Conservation (phyloP, 1,284 basidiomycete genomes). For the Chalciporus sp. region DNA sequence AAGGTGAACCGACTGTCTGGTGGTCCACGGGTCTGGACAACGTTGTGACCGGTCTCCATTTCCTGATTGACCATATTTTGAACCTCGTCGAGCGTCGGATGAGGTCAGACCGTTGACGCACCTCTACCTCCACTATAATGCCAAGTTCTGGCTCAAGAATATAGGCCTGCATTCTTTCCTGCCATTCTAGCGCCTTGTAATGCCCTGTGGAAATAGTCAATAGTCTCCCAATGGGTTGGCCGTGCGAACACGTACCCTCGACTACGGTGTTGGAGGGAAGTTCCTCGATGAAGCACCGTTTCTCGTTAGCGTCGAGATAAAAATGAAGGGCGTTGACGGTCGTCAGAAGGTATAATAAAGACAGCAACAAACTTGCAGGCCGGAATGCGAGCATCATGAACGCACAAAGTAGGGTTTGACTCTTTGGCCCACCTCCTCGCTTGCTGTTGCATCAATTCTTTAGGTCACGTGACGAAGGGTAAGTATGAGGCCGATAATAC, state of each 20-base stretch:
- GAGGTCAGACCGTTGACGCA: constrained; percentile 36
- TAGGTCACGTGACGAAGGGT: neutral
- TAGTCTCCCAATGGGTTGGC: neutral
- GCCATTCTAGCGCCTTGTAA: constrained; percentile 92
- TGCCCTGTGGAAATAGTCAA: constrained; percentile 62
- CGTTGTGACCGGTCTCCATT: constrained; percentile 70
- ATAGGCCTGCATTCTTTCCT: constrained; percentile 73
- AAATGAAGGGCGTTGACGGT: constrained; percentile 65
- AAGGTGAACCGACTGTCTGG: constrained; percentile 94
- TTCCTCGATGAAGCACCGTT: constrained; percentile 96
- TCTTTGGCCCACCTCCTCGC: no score
- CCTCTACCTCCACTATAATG: constrained; percentile 89
- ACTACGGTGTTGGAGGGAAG: constrained; percentile 96
- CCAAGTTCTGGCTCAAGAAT: constrained; percentile 77
- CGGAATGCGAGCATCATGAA: constrained; percentile 28
- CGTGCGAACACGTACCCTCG: constrained; percentile 64
- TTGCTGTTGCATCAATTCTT: neutral
- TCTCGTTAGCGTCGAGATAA: constrained; percentile 91
- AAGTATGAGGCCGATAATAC: no score
- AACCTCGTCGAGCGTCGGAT: neutral
- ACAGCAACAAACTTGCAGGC: constrained; percentile 18
- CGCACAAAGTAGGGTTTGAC: neutral
- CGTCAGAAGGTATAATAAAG: constrained; percentile 22
- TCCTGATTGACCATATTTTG: constrained; percentile 52
- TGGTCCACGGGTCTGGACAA: constrained; percentile 89